Base-by-base conservation (phyloP, 2,329 filamentous ascomycete species). In the Trichoderma sp. region DNA sequence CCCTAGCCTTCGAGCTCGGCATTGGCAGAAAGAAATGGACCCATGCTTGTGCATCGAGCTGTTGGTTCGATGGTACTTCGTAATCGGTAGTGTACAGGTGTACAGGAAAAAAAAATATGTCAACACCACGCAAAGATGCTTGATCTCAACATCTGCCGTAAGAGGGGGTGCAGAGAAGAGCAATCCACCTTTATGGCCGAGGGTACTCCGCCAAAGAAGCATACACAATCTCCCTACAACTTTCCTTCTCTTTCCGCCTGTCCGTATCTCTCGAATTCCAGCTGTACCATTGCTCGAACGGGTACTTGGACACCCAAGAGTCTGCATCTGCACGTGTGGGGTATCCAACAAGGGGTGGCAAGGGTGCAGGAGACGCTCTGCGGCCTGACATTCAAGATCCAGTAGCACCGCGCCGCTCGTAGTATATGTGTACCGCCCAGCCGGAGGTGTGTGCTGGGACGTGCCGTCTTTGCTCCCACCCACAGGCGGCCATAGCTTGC, bases 321-420 rank as follows among this genome's bases (percentile, higher is more conserved):
- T 69, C 57, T 69, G 58, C 68, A 70, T 63, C 58, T 57, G 58
- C 47, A 60, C 26, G 14, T 70, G 68, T 70, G 43, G 68, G 34
- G 32, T 47, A 26, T 51, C 21, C 47, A 39, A 63, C 24, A 63
- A 63, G 32, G 32, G 60, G 69, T 39, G 30, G 43, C 69, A 57
- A 66, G 69, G 61, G 18, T 58, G 69, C 36, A 36, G 61, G 60
- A 51, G 60, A 47, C 60, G 34, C 67, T 71, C 58, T 65, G 60
- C 60, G 58, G 58, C 18, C 58, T 64, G 47, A 34, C 68, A 56
- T 36, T 47, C 43, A 21, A 63, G 61, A 71, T 65, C 60, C 30
- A 64, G 60, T 57, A 43, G 36, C 34, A 61, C 56, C 12, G 36
- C 34, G 51, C 56, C 18, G 24, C 34, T 47, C 43, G 57, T 70